Evolutionary conservation across 108 stramenopile species (phyloP).

Genomic region (Nitzschia putrida): DNA sequence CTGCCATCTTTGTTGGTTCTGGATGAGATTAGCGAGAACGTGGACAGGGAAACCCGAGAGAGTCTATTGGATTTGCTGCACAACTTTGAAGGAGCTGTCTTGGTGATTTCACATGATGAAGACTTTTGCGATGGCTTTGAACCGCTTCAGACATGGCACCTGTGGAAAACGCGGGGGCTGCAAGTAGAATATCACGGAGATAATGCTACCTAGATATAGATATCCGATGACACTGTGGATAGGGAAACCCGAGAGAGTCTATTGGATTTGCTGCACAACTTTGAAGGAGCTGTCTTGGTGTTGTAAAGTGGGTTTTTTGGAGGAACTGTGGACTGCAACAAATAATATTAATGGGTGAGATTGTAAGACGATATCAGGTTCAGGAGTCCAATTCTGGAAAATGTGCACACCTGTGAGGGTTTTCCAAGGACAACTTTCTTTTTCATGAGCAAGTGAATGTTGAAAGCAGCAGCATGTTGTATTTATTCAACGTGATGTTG

Average conservation of each 20-base stretch:
- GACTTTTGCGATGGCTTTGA: slow-evolving; percentile 37
- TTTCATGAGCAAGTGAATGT: too few species aligned
- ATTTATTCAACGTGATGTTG: too few species aligned
- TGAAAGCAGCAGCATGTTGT: too few species aligned
- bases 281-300: slow-evolving; percentile 38
- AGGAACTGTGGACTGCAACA: background rate
- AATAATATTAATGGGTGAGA: background rate
- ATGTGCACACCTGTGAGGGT: too few species aligned
- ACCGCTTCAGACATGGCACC: slow-evolving; percentile 7
- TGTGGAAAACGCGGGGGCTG: background rate
- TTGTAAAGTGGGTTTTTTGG: slow-evolving; percentile 54
- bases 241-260: slow-evolving; percentile 44
- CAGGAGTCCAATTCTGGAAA: too few species aligned
- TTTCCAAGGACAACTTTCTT: too few species aligned
- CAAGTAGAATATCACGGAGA: too few species aligned
- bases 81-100: slow-evolving; percentile 33
- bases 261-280: slow-evolving; percentile 21
- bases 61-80: slow-evolving; percentile 31
- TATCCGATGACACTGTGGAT: slow-evolving; percentile 61
- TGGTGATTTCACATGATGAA: slow-evolving; percentile 54
- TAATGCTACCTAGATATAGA: too few species aligned
- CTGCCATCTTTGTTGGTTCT: slow-evolving; percentile 43
- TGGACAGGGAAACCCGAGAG: slow-evolving; percentile 48
- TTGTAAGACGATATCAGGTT: background rate
- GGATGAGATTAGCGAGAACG: slow-evolving; percentile 59